Evolutionary conservation across 225 moss, liverwort and hornwort genomes (phyloP).

Genomic region (Antitrichia curtipendula): DNA sequence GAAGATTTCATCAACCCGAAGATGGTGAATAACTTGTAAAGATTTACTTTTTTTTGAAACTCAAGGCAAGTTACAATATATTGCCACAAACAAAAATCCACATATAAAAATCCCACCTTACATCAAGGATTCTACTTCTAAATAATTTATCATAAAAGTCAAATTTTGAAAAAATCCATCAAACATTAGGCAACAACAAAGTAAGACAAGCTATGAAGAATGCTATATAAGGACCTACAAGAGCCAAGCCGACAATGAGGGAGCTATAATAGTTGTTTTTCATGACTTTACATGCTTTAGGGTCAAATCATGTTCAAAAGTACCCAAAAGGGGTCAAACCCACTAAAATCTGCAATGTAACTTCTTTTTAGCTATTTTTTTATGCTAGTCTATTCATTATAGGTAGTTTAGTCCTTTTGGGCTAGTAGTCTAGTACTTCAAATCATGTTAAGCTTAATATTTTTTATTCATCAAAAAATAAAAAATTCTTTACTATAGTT

Average conservation of each 20-base stretch:
- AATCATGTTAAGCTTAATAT: too few relatives aligned
- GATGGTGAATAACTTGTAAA: neutral
- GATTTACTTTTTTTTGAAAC: fast-evolving
- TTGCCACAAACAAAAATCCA: fast-evolving
- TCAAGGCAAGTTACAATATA: neutral
- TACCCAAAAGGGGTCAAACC: too few relatives aligned
- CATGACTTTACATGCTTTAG: neutral
- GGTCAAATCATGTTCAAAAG: too few relatives aligned
- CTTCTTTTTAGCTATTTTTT: too few relatives aligned
- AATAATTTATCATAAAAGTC: neutral
- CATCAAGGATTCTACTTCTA: neutral
- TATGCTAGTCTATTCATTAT: too few relatives aligned
- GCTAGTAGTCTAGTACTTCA: too few relatives aligned
- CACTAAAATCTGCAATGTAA: too few relatives aligned
- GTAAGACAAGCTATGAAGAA: neutral
- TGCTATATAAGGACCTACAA: neutral
- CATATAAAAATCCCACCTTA: neutral
- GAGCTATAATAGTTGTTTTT: neutral
- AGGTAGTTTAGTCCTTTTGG: too few relatives aligned
- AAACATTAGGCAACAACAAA: neutral
- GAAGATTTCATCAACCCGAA: neutral
- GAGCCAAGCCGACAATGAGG: fast-evolving
- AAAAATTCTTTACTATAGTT: too few relatives aligned
- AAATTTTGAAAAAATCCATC: neutral
- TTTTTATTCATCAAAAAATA: too few relatives aligned